These are phyloP conservation scores for Fusarium neocosmosporiellum DNA, from an alignment of 2,329 filamentous ascomycete genomes.

Conservation along the genomic window DNA sequence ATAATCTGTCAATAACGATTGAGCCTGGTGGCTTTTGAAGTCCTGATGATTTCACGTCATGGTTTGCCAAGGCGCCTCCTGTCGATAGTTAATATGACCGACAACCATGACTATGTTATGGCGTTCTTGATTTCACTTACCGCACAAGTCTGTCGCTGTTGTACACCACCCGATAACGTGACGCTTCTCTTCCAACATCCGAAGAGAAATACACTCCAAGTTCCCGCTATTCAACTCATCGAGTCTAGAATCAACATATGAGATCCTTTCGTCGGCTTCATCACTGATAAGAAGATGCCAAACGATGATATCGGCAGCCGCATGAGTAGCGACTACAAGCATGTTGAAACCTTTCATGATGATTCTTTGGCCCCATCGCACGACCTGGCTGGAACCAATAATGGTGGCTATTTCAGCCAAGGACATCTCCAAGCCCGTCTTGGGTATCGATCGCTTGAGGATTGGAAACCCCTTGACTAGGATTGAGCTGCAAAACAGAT, in stretches of 20 bases:
- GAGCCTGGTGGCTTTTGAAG: neutral
- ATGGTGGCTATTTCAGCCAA: neutral
- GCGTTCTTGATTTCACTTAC: neutral
- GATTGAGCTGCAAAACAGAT: neutral
- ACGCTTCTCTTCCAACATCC: constrained; percentile 1
- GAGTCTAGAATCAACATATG: constrained; percentile 11
- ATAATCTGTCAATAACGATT: constrained; percentile 10
- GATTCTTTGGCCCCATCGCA: neutral
- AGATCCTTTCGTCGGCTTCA: neutral
- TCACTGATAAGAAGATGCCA: constrained; percentile 16
- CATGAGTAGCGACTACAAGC: neutral
- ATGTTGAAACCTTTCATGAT: constrained; percentile 23
- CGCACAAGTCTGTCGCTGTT: constrained; percentile 12
- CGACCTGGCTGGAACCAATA: neutral
- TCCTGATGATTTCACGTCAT: neutral
- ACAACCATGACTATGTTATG: no score
- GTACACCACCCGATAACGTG: constrained; percentile 25
- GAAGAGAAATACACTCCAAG: neutral
- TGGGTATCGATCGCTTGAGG: neutral
- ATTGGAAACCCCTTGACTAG: constrained; percentile 5
- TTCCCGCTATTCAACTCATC: neutral
- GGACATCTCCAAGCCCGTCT: constrained; percentile 12
- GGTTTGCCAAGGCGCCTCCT: neutral
- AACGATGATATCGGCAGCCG: neutral
- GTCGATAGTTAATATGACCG: neutral